phyloP scores from a whole-genome alignment of 2,329 filamentous ascomycete species.

The Trichoderma oligosporum region DNA sequence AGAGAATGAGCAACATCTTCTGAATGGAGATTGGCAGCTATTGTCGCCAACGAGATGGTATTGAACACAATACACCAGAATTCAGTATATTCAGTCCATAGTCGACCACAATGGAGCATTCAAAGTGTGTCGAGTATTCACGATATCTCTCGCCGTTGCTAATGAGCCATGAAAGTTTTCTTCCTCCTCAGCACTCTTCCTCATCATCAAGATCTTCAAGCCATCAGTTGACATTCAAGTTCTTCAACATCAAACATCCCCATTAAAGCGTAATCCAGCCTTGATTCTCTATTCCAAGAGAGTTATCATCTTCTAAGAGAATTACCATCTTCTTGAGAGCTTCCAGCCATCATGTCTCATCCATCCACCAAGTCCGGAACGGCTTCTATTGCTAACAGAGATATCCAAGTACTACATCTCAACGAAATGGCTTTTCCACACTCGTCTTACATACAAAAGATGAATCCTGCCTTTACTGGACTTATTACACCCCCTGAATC shows the following conservation, averaged over 20 bases:
- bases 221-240: background rate
- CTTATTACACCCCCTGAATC: conserved; percentile 25
- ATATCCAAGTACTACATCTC: background rate
- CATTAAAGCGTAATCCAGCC: background rate
- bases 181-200: background rate
- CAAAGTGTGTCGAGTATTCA: background rate
- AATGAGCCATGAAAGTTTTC: background rate
- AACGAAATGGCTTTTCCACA: background rate
- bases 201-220: background rate
- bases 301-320: background rate
- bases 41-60: background rate
- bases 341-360: conserved; percentile 1
- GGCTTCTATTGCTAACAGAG: background rate
- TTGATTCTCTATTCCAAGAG: background rate
- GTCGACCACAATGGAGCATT: conserved; percentile 3
- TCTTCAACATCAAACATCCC: background rate
- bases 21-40: conserved; percentile 10
- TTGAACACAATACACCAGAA: background rate
- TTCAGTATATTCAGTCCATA: background rate
- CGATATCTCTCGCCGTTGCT: background rate
- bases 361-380: background rate
- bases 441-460: conserved; percentile 2
- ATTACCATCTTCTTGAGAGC: background rate
- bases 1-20: background rate
- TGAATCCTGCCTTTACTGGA: conserved; percentile 11